Conservation (phyloP, 257 asterid species). For the Solanum pinnatisectum region DNA sequence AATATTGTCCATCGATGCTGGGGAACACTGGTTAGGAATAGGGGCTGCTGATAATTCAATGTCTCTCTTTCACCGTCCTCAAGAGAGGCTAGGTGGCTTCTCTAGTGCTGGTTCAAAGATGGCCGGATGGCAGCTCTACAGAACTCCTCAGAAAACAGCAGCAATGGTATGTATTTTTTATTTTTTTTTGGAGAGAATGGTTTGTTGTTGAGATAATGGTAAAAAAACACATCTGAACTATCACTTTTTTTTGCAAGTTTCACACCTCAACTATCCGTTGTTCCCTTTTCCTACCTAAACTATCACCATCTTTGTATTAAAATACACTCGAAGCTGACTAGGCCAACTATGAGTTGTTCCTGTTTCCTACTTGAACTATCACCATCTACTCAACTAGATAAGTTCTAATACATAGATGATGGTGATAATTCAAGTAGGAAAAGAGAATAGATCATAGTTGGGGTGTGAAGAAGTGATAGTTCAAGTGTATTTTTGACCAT, state of each 20-base stretch:
- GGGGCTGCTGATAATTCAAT: conserved; percentile 98
- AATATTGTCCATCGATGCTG: conserved; percentile 77
- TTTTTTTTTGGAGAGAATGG: not conserved
- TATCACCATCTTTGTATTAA: not conserved
- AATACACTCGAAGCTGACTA: not conserved
- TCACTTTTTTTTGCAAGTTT: not conserved
- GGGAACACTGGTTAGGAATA: conserved; percentile 92
- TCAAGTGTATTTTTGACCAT: not conserved
- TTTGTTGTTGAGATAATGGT: not conserved
- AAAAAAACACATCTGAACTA: not conserved
- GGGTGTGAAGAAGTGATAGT: not conserved
- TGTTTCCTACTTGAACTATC: not conserved
- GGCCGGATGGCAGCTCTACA: conserved; percentile 95
- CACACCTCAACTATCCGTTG: not conserved
- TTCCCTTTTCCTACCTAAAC: not conserved
- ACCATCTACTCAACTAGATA: not conserved
- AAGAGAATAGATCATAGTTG: not conserved
- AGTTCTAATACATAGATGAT: not conserved
- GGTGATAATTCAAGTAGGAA: not conserved
- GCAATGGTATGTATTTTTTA: conserved; percentile 48
- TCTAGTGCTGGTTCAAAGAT: conserved; percentile 65
- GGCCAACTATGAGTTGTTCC: not conserved
- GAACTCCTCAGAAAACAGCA: conserved; percentile 79
- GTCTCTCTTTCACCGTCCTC: conserved; percentile 97
- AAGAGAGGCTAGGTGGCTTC: conserved; percentile 78